Conservation (phyloP, 768 basidiomycete genomes). For the Bullera alba region DNA sequence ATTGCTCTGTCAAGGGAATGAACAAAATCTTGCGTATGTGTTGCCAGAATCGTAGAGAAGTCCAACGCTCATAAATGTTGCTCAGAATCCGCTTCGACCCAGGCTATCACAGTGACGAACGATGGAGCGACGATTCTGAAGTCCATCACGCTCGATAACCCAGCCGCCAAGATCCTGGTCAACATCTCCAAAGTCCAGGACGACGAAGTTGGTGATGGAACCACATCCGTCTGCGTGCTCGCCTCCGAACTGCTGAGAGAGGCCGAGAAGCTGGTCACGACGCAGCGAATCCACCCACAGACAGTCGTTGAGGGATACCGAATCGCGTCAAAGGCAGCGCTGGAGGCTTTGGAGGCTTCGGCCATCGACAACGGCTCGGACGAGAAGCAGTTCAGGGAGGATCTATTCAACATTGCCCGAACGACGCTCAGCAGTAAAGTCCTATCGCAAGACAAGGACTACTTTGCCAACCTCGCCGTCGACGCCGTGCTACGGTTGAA, state of each 20-base stretch:
- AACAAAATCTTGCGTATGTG: conserved; percentile 83
- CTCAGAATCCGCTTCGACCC: conserved; percentile 57
- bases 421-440: conserved; percentile 96
- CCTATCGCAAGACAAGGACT: conserved; percentile 90
- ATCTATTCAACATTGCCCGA: conserved; percentile 91
- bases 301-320: conserved; percentile 96
- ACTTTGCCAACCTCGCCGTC: conserved; percentile 95
- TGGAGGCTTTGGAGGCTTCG: conserved; percentile 73
- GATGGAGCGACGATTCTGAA: conserved; percentile 98
- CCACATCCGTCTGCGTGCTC: conserved; percentile 65
- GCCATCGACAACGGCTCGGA: conserved; percentile 77
- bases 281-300: conserved; percentile 87
- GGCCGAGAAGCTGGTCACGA: conserved; percentile 85
- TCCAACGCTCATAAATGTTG: not conserved
- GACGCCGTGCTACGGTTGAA: conserved; percentile 90
- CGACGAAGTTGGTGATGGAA: conserved; percentile 91
- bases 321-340: conserved; percentile 76
- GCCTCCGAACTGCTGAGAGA: conserved; percentile 86
- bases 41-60: not conserved
- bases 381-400: conserved; percentile 67
- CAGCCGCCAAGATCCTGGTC: conserved; percentile 97
- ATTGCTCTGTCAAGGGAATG: conserved; percentile 58
- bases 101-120: conserved; percentile 94
- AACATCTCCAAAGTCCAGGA: conserved; percentile 99
- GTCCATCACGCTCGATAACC: conserved; percentile 93